A percentile compares a stretch with the other conserved stretches of the same genome.
These are phyloP conservation scores for Solanum bulbocastanum DNA, from an alignment of 257 asterid genomes.

Conservation along the genomic window DNA sequence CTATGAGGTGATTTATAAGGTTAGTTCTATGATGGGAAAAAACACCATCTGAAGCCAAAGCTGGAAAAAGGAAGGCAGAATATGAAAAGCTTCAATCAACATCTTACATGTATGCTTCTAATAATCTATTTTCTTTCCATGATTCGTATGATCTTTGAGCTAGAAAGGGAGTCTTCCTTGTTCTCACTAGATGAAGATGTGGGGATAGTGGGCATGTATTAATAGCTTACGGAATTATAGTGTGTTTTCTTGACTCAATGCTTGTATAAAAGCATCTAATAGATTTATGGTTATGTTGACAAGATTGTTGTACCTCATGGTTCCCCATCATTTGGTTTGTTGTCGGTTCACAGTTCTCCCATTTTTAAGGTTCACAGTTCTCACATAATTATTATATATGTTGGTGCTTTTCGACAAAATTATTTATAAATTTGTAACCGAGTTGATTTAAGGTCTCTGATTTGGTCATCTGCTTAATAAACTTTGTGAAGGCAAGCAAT, in stretches of 20 bases:
- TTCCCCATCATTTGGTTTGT: not conserved
- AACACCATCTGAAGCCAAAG: constrained; percentile 92
- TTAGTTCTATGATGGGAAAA: constrained; percentile 41
- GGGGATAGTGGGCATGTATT: constrained; percentile 58
- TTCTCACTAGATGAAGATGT: constrained; percentile 21
- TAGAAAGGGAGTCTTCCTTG: not conserved
- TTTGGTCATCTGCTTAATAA: not conserved
- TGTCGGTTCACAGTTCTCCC: not conserved
- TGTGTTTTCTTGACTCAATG: not conserved
- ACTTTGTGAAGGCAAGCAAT: not conserved
- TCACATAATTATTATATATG: not conserved
- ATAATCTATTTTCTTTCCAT: not conserved
- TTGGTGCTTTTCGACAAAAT: not conserved
- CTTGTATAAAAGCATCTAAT: not conserved
- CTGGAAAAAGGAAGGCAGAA: constrained; percentile 65
- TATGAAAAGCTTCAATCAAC: constrained; percentile 76
- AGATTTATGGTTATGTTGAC: not conserved
- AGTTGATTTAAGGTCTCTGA: not conserved
- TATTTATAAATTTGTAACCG: not conserved
- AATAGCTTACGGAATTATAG: not conserved
- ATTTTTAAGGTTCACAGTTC: not conserved
- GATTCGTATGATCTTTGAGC: not conserved
- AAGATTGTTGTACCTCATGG: not conserved
- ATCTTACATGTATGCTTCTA: constrained; percentile 36
- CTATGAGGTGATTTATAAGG: not conserved